Evolutionary conservation across 192 early-diverging fungal genomes (phyloP), one percentile per base, ranked within the genome.

Genomic region (Podila verticillata): DNA sequence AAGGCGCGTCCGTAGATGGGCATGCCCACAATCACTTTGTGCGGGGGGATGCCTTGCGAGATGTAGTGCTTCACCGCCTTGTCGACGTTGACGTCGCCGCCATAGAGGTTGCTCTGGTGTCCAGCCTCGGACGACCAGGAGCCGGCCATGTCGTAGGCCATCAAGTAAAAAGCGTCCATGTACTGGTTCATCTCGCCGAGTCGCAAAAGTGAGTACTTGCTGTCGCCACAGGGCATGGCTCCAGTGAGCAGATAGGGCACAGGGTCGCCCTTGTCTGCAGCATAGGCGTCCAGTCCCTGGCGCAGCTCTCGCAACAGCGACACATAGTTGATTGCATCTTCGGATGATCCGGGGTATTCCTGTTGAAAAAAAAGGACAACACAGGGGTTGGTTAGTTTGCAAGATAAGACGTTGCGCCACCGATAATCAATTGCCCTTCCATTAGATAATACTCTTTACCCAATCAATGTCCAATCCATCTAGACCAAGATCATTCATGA

Each of bases 1-100:
- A 99, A 99, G 5, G 90, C 95, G n/a, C 98, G 89, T 4, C 95
- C 96, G 84, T 98, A 99, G 70, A 96, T 88, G 28, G 95, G 95
- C 49, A 94, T 90, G 17, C 98, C 98, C 60, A 99, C 87, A 2
- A 97, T 92, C 31, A 99, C 71, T 72, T 98, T 98, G 48, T 89
- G 72, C 0, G 93, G 74, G 4, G 95, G 94, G 24, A 97, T 92
- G 6, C 96, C 96, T 29, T 86, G 82, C 19, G 57, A 30, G 19
- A 96, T 73, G 73, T 92, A 96, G 62, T 88, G 84, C 5, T 87
- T 84, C 12, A 99, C 92, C 7, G 95, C 92, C 47, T 87, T 91
- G 66, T 95, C 70, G 36, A 87, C 86, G 32, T 82, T 89, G 57
- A 90, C 81, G 20, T 90, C 83, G 39, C 88, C 87, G 7, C 90